These are phyloP conservation scores for Filosporella fistucella DNA, from an alignment of 495 filamentous ascomycete species.

Conservation along the genomic window DNA sequence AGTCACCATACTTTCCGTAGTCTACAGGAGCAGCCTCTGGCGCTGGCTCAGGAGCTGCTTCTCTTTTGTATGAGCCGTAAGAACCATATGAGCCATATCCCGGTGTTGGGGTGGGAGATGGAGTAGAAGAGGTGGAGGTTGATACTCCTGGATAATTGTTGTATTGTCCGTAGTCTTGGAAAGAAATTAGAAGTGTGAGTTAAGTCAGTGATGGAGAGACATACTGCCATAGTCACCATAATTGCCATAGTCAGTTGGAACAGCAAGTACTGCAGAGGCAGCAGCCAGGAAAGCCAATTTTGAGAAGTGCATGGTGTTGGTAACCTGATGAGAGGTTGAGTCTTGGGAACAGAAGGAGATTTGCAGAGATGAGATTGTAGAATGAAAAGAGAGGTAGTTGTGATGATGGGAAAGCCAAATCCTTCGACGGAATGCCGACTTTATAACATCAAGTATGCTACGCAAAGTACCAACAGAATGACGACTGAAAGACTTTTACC, in stretches of 20 bases:
- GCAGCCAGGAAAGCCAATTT: constrained; percentile 5
- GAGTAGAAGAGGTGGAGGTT: not conserved
- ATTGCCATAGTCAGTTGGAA: constrained; percentile 17
- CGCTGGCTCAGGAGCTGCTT: not conserved
- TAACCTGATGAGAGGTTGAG: no score
- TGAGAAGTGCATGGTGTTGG: constrained; percentile 10
- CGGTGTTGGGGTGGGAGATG: not conserved
- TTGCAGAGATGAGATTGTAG: no score
- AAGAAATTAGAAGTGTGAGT: no score
- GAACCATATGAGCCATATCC: constrained; percentile 2
- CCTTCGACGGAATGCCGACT: no score
- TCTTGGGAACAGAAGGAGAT: not conserved
- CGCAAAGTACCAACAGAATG: no score
- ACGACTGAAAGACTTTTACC: no score
- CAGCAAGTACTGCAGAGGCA: constrained; percentile 8
- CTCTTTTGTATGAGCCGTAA: not conserved
- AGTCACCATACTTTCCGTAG: not conserved
- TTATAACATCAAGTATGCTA: no score
- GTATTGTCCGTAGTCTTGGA: constrained; percentile 5
- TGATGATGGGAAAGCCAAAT: no score
- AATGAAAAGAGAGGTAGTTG: no score
- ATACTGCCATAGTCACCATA: constrained; percentile 8
- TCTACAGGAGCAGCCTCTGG: not conserved
- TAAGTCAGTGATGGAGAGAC: not conserved
- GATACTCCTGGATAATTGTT: not conserved